A percentile compares a stretch with the other conserved stretches of the same genome.
Conservation (phyloP, 208 protist species). For the Porcisia deanei region DNA sequence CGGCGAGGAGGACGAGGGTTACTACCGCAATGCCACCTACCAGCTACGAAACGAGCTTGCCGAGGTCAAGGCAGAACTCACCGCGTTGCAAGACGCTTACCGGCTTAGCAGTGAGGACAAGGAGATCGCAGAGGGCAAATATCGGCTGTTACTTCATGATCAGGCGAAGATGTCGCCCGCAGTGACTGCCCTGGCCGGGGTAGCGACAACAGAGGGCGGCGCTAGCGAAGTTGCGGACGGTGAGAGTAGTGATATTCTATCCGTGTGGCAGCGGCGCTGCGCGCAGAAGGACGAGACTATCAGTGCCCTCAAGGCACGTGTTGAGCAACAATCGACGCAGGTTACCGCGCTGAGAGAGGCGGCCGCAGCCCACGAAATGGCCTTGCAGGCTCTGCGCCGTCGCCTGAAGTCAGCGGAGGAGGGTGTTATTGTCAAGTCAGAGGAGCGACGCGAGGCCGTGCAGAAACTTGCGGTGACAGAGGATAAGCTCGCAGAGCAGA, state of each 20-base stretch:
- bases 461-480: slow-evolving; percentile 54
- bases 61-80: slow-evolving; percentile 28
- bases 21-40: slow-evolving; percentile 37
- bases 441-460: slow-evolving; percentile 52
- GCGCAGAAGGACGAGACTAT: slow-evolving; percentile 62
- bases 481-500: slow-evolving; percentile 54
- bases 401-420: slow-evolving; percentile 57
- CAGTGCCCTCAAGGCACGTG: slow-evolving; percentile 40
- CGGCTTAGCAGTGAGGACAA: slow-evolving; percentile 36
- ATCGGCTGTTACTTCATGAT: slow-evolving; percentile 49
- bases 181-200: not conserved
- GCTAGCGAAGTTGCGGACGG: not conserved
- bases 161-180: slow-evolving; percentile 15
- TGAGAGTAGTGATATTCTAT: slow-evolving; percentile 9
- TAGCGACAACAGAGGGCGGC: not conserved
- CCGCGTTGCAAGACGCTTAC: slow-evolving; percentile 44
- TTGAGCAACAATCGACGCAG: slow-evolving; percentile 48
- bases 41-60: slow-evolving; percentile 61
- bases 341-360: slow-evolving; percentile 58
- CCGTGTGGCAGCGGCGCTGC: slow-evolving; percentile 42
- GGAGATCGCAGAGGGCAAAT: slow-evolving; percentile 47
- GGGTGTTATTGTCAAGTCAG: slow-evolving; percentile 43
- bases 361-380: slow-evolving; percentile 50
- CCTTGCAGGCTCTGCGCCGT: slow-evolving; percentile 46
- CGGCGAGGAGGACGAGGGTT: slow-evolving; percentile 32